Evolutionary conservation across 2,329 filamentous ascomycete species (phyloP), one percentile per base, ranked within the genome.

Genomic region (Fusarium burgessii): DNA sequence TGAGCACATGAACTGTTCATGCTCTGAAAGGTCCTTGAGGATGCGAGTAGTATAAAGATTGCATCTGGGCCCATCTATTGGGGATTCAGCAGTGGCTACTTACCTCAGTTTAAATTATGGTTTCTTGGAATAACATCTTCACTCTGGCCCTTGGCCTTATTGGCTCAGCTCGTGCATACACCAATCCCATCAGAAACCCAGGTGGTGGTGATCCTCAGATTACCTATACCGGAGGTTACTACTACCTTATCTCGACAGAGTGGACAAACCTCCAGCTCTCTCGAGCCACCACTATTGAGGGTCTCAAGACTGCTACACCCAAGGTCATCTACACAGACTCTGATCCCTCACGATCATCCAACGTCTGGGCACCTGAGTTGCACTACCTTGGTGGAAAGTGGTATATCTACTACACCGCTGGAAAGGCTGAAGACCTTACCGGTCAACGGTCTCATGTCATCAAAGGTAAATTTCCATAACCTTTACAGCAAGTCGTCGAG

Each of bases 401-500:
- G 87, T 89, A 87, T 61, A 82, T 89, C 41, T 89, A 89, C 78
- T 89, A 89, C 74, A 86, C 86, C 0, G 85, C 86, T 2, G 86
- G 86, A 1, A 80, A 79, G 27, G 76, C 77, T 3, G 54, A 43
- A 5, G 79, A 87, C 65, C 77, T 88, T 2, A 84, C 84, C 35
- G 80, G 81, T 4, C 87, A 90, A 76, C 81, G 84, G 14, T 76
- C 83, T 7, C 84, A 89, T 60, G 88, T 87, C 23, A 80, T 89
- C 6, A 81, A 83, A 68, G 86, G 85, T 84, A 66, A 52, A 74
- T 18, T 12, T 10, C 3, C 40, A 8, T 10, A 2, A 29, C n/a
- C 11, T 15, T 2, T 4, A 13, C 18, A 2, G 0, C 8, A 11
- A 29, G 1, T 3, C 0, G 6, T 29, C n/a, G 11, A 5, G 13